Base-by-base conservation (phyloP, 345 rosid species). In the Camelina laxa region DNA sequence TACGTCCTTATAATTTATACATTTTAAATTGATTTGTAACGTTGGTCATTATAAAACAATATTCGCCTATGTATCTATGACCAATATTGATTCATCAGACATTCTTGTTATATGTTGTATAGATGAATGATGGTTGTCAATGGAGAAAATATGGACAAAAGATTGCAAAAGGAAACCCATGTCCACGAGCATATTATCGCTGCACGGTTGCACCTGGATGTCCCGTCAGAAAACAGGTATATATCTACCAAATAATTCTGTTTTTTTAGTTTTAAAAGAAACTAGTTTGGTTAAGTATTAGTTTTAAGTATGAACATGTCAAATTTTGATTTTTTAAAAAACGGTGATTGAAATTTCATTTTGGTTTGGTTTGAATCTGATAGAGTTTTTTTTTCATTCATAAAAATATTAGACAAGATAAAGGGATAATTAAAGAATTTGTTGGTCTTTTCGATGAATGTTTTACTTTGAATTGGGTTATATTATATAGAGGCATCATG, bases 121-220 rank as follows among this genome's bases (percentile, higher is more conserved):
- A 93, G 98, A 89, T 93, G 93, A 89, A 85, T 35, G 98, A 93
- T 83, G 98, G 98, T 38, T 91, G 98, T 65, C 98, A 93, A 72
- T 93, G 98, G 98, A 87, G 97, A 78, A 93, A 93, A 86, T 93
- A 93, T 71, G 98, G 98, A 30, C 97, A 93, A 74, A 93, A 93
- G 71, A 87, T 89, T 44, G 78, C 97, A 0, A 93, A 93, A 83
- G 97, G 93, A 54, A 93, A 91, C 51, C 97, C 98, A 42, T 91
- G 98, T 69, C 98, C 98, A 8, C 84, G 96, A 72, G 98, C 96
- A 30, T 93, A 93, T 50, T 93, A 89, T 72, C 96, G 96, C 15
- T 93, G 97, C 82, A 93, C 98, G 0, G 85, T 91, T 71, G 85
- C 91, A 53, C 79, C 91, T 33, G 86, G 84, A 14, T 93, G 98